Percentiles rank a stretch among this genome's conserved stretches.
Conservation (phyloP, 2,329 filamentous ascomycete species). For the Trichophyton equinum region DNA sequence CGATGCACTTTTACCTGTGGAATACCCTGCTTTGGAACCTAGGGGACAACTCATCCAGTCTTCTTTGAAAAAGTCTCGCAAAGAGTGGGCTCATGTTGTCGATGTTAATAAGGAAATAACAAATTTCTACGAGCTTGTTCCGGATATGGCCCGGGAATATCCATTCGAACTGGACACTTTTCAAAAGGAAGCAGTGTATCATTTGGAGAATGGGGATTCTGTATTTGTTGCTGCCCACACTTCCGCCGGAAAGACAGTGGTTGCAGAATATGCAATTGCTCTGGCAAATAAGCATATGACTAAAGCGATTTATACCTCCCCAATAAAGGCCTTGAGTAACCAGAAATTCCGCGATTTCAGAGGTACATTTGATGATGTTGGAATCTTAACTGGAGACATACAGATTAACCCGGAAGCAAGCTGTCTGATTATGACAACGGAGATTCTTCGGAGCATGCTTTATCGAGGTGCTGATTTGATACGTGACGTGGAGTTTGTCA, state of each 20-base stretch:
- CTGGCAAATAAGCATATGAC: conserved; percentile 98
- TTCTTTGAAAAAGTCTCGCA: conserved; percentile 58
- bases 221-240: conserved; percentile 98
- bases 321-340: conserved; percentile 96
- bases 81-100: conserved; percentile 97
- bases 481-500: conserved; percentile 94
- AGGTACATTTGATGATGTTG: conserved; percentile 82
- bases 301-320: conserved; percentile 97
- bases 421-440: conserved; percentile 98
- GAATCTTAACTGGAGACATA: conserved; percentile 92
- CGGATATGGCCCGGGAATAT: conserved; percentile 92
- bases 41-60: conserved; percentile 62
- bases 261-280: conserved; percentile 95
- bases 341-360: conserved; percentile 97
- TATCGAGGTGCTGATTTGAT: conserved; percentile 93
- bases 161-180: conserved; percentile 96
- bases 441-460: conserved; percentile 95
- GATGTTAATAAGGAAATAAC: conserved; percentile 84
- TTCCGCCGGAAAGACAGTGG: conserved; percentile 94
- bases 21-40: conserved; percentile 84
- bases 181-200: conserved; percentile 96
- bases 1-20: conserved; percentile 75
- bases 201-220: conserved; percentile 89
- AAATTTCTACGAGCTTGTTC: conserved; percentile 89
- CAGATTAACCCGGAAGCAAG: conserved; percentile 96